phyloP scores from a whole-genome alignment of 371 early-diverging fungal species.

The Rhizomucor miehei region DNA sequence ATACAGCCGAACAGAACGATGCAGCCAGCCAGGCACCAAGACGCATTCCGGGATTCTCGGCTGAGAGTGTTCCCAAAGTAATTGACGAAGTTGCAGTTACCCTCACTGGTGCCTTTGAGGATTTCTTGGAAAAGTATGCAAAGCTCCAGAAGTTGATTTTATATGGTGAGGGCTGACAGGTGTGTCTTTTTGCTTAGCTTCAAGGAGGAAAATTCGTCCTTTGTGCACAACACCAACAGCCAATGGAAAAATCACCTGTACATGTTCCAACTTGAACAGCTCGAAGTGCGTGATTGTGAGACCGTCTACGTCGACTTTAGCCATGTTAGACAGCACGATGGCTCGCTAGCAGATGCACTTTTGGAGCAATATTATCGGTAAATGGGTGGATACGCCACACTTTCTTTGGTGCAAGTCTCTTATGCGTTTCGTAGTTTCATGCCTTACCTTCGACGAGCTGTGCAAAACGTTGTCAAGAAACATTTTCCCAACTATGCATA shows the following conservation, averaged over 20 bases:
- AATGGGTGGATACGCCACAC: neutral
- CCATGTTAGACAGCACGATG: slow-evolving; percentile 65
- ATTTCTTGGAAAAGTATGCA: slow-evolving; percentile 67
- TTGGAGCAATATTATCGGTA: slow-evolving; percentile 78
- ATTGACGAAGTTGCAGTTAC: slow-evolving; percentile 79
- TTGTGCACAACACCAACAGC: slow-evolving; percentile 21
- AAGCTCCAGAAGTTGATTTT: neutral
- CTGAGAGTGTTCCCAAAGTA: slow-evolving; percentile 53
- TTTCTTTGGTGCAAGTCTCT: neutral
- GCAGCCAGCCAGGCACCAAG: slow-evolving; percentile 16
- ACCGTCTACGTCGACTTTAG: slow-evolving; percentile 81
- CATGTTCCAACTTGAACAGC: slow-evolving; percentile 57
- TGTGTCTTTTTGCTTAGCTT: slow-evolving; percentile 14
- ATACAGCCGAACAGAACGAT: slow-evolving; percentile 22
- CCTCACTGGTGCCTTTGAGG: slow-evolving; percentile 75
- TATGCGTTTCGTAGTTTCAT: slow-evolving; percentile 59
- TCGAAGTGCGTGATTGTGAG: slow-evolving; percentile 54
- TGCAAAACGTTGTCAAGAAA: slow-evolving; percentile 72
- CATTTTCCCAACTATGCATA: slow-evolving; percentile 63
- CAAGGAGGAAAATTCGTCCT: slow-evolving; percentile 22
- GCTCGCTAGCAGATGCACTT: slow-evolving; percentile 66
- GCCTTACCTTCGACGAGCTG: slow-evolving; percentile 82
- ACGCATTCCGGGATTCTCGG: slow-evolving; percentile 29
- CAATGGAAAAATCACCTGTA: slow-evolving; percentile 33
- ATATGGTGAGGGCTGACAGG: neutral